phyloP scores from a whole-genome alignment of 2,329 filamentous ascomycete genomes.

The Xylariaceae sp. region DNA sequence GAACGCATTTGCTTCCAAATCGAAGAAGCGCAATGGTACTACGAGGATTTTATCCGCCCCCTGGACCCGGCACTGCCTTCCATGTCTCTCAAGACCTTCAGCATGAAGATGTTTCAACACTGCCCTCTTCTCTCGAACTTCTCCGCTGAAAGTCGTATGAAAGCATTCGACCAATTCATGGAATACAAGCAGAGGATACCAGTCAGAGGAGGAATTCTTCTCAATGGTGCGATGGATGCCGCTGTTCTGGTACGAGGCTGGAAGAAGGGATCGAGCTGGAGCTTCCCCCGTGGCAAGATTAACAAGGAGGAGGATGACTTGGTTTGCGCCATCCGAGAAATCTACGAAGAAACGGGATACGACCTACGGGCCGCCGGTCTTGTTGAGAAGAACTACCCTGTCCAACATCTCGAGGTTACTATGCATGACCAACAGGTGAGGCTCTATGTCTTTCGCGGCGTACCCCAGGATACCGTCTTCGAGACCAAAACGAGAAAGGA shows the following conservation, averaged over 20 bases:
- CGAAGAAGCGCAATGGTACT: conserved; percentile 99
- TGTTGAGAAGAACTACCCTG: conserved; percentile 64
- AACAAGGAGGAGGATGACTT: conserved; percentile 95
- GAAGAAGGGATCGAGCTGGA: conserved; percentile 97
- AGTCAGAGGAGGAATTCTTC: conserved; percentile 87
- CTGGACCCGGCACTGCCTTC: conserved; percentile 80
- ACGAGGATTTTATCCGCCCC: conserved; percentile 97
- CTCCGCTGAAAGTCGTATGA: conserved; percentile 70
- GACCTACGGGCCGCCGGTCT: conserved; percentile 74
- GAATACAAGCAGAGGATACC: conserved; percentile 93
- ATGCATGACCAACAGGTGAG: conserved; percentile 92
- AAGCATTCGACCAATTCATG: conserved; percentile 87
- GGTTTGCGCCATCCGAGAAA: conserved; percentile 89
- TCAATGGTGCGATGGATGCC: conserved; percentile 92
- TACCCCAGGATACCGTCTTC: conserved; percentile 83
- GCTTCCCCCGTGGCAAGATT: conserved; percentile 94
- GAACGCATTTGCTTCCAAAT: conserved; percentile 97
- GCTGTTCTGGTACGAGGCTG: conserved; percentile 93
- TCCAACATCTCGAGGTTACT: conserved; percentile 81
- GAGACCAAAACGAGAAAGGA: conserved; percentile 91
- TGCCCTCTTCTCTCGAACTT: conserved; percentile 84
- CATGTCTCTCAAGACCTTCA: conserved; percentile 80
- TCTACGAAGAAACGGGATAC: conserved; percentile 93
- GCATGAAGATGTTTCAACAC: conserved; percentile 86
- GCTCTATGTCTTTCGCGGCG: conserved; percentile 84